Evolutionary conservation across 345 rosid genomes (phyloP).

Genomic region (Salix arbutifolia): DNA sequence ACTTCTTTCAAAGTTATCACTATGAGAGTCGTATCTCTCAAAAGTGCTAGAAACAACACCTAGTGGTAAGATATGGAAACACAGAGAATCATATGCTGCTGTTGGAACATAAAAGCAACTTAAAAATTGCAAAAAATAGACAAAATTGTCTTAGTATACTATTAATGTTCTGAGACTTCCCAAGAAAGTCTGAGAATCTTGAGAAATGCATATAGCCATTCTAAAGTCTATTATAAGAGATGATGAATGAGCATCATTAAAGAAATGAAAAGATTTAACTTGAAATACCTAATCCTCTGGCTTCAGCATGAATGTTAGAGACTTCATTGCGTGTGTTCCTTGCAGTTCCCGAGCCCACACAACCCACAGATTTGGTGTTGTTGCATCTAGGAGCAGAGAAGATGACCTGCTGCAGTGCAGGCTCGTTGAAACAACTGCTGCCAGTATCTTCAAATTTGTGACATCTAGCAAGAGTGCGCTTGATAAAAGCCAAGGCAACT

Average conservation of each 20-base stretch:
- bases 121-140: background rate
- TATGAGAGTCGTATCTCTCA: conserved; percentile 29
- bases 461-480: conserved; percentile 72
- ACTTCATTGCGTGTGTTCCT: conserved; percentile 80
- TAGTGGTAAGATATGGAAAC: conserved; percentile 23
- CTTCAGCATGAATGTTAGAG: conserved; percentile 62
- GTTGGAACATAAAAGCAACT: background rate
- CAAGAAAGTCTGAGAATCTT: background rate
- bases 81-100: conserved; percentile 1
- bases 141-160: background rate
- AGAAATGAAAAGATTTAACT: conserved; percentile 3
- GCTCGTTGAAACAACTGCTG: conserved; percentile 70
- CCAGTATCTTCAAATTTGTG: conserved; percentile 72
- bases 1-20: conserved; percentile 31
- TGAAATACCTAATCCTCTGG: conserved; percentile 73
- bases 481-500: conserved; percentile 64
- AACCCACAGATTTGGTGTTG: conserved; percentile 76
- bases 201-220: background rate
- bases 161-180: too few relatives aligned
- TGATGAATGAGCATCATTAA: background rate
- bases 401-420: conserved; percentile 64
- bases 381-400: conserved; percentile 55
- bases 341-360: conserved; percentile 94
- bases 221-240: background rate
- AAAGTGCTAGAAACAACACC: conserved; percentile 69